phyloP scores from a whole-genome alignment of 352 stramenopile genomes.

The Phytophthora kernoviae region DNA sequence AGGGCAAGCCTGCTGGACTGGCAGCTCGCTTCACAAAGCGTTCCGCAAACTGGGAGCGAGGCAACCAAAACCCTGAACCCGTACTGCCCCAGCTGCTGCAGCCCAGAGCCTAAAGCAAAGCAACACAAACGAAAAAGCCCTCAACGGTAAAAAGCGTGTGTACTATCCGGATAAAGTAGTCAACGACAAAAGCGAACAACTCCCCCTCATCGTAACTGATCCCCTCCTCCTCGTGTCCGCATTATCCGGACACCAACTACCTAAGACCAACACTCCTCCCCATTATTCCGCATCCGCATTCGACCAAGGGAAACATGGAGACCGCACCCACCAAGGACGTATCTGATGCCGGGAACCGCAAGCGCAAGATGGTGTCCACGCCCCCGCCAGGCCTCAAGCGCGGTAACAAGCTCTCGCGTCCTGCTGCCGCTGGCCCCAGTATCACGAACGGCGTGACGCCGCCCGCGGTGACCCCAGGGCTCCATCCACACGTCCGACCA shows the following conservation, averaged over 20 bases:
- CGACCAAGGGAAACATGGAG: conserved; percentile 15
- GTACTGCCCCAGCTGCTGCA: not conserved
- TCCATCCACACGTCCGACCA: conserved; percentile 64
- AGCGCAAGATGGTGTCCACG: conserved; percentile 74
- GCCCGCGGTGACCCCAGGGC: conserved; percentile 40
- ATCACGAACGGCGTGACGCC: conserved; percentile 46
- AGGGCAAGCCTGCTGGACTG: no score
- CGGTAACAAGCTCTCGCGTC: conserved; percentile 57
- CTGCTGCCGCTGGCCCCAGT: conserved; percentile 22
- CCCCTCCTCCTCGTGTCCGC: not conserved
- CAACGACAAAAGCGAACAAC: no score
- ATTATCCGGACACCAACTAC: not conserved
- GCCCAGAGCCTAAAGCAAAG: conserved; percentile 1
- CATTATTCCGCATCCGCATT: not conserved
- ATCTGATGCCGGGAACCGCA: conserved; percentile 53
- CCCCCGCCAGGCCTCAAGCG: conserved; percentile 47
- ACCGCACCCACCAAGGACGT: conserved; percentile 34
- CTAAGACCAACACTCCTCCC: conserved; percentile 1
- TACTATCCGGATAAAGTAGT: no score
- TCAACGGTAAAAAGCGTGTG: not conserved
- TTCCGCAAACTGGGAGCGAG: not conserved
- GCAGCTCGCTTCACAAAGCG: conserved; percentile 11
- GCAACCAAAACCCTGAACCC: not conserved
- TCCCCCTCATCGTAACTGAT: not conserved
- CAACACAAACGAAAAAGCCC: not conserved